Evolutionary conservation across 2,329 filamentous ascomycete genomes (phyloP).

Genomic region (Rachicladosporium sp.): DNA sequence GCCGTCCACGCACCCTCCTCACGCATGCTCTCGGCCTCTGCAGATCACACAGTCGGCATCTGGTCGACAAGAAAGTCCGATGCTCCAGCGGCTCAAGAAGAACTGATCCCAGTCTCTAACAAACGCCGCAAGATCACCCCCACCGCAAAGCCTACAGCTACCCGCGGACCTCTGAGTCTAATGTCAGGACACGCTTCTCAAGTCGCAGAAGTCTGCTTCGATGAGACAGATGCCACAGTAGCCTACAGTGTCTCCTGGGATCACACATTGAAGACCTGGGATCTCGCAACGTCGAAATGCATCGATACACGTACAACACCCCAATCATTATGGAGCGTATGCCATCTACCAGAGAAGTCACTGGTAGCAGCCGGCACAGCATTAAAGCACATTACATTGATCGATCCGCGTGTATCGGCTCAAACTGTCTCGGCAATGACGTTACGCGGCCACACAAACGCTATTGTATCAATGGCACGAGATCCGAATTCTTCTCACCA

Average conservation of each 20-base stretch:
- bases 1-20: slow-evolving; percentile 61
- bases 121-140: slow-evolving; percentile 62
- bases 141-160: slow-evolving; percentile 39
- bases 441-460: slow-evolving; percentile 78
- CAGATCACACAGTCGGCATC: slow-evolving; percentile 72
- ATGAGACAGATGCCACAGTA: slow-evolving; percentile 71
- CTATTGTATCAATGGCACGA: slow-evolving; percentile 45
- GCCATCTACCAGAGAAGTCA: slow-evolving; percentile 55
- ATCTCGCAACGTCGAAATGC: slow-evolving; percentile 66
- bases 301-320: slow-evolving; percentile 76
- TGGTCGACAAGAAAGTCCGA: slow-evolving; percentile 74
- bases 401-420: slow-evolving; percentile 74
- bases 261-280: slow-evolving; percentile 80
- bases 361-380: slow-evolving; percentile 65
- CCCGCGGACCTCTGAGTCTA: slow-evolving; percentile 67
- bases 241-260: slow-evolving; percentile 88
- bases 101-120: slow-evolving; percentile 52
- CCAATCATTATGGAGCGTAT: slow-evolving; percentile 69
- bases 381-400: slow-evolving; percentile 77
- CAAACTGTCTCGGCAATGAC: slow-evolving; percentile 73
- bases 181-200: slow-evolving; percentile 60
- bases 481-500: slow-evolving; percentile 57
- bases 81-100: slow-evolving; percentile 59
- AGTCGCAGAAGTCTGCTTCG: slow-evolving; percentile 73
- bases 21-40: slow-evolving; percentile 72